Evolutionary conservation across 2,329 filamentous ascomycete species (phyloP), one percentile per base, ranked within the genome.

Genomic region (Blumeriella jaapii): DNA sequence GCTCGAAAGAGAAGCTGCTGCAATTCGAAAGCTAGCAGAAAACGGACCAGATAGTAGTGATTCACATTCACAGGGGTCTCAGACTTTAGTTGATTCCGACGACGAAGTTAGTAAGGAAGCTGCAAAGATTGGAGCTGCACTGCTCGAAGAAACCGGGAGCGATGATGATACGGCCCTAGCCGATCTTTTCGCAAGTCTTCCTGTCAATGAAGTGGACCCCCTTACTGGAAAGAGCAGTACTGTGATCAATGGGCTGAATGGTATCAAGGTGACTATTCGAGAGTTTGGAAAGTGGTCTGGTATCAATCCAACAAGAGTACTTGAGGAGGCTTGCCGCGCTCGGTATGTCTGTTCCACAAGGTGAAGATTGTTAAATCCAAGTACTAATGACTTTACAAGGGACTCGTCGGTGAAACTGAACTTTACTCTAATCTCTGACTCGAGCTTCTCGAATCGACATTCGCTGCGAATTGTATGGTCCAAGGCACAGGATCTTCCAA

Each of bases 291-390:
- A 84, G 56, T 78, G 76, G 64, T 71, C 72, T 10, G 87, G 89
- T 6, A 60, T 93, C 18, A 82, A 65, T 48, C 87, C 89, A 11
- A 72, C 75, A 42, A 71, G 81, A 45, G 68, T 83, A 17, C 61
- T 96, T 9, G 86, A 95, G 56, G 87, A 95, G 56, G 74, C 83
- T n/a, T 93, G 87, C 55, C 78, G 81, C 49, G 74, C 85, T 44
- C 79, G 79, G 79, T 81, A 58, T 47, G 56, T 11, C 17, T 29
- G 16, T 16, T 33, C 6, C 25, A 28, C 12, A 25, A 14, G 5
- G 2, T 13, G n/a, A 4, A 33, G 3, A 9, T 25, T 29, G 8
- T 31, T 31, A 7, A 22, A 22, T 37, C 22, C 12, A 18, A 34
- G 46, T 12, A 37, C 27, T 36, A 27, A 45, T 29, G 1, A 12